Evolutionary conservation across 2,329 filamentous ascomycete species (phyloP).

Genomic region (Arthrobotrys entomopaga): DNA sequence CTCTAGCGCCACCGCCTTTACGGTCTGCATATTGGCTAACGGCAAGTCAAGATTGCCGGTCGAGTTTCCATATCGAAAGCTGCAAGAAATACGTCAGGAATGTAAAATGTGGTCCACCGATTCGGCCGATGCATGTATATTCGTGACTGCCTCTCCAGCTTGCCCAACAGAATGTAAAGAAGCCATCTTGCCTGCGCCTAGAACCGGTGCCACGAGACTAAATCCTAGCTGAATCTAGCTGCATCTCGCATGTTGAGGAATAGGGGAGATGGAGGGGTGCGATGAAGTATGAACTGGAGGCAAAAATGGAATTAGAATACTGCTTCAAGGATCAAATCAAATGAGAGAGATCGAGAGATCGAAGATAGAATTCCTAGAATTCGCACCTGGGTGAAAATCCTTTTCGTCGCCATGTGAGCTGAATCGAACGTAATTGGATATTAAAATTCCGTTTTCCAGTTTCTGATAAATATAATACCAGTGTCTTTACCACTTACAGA

Average conservation of each 20-base stretch:
- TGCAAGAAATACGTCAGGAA: constrained; percentile 1
- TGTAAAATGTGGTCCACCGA: background rate
- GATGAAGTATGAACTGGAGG: constrained; percentile 1
- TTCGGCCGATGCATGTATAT: background rate
- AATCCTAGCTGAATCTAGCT: constrained; percentile 20
- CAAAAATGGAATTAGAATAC: constrained; percentile 3
- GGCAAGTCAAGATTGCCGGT: background rate
- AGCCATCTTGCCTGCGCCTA: constrained; percentile 12
- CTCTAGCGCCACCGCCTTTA: background rate
- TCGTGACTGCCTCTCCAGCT: background rate
- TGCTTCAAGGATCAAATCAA: constrained; percentile 5
- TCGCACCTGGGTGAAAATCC: background rate
- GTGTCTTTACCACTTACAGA: background rate
- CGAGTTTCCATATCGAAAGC: constrained; percentile 11
- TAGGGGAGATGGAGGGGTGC: constrained; percentile 12
- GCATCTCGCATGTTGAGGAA: constrained; percentile 11
- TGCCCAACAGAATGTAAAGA: background rate
- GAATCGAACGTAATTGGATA: background rate
- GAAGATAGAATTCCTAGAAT: background rate
- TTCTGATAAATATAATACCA: background rate
- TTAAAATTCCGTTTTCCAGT: background rate
- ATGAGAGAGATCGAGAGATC: too few species aligned
- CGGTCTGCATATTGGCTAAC: background rate
- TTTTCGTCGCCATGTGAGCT: background rate
- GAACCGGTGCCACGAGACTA: background rate